Evolutionary conservation across 1,284 basidiomycete genomes (phyloP).

Genomic region (Heterobasidion parviporum): DNA sequence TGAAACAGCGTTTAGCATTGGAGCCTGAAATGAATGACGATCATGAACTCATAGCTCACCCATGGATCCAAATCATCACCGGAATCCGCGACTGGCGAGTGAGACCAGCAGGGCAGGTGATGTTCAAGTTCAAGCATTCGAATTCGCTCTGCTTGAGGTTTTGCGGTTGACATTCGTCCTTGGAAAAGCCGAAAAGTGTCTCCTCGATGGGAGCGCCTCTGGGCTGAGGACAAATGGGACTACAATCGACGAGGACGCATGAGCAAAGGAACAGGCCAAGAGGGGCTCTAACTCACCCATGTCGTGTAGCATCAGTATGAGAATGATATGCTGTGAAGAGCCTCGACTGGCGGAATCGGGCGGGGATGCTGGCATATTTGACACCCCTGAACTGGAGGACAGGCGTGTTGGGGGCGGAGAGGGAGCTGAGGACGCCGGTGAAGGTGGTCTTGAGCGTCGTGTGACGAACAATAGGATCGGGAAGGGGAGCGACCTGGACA

Average conservation of each 20-base stretch:
- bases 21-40: conserved; percentile 7
- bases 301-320: conserved; percentile 49
- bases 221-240: conserved; percentile 69
- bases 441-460: conserved; percentile 52
- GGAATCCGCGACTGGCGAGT: conserved; percentile 44
- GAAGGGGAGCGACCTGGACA: conserved; percentile 5
- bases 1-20: conserved; percentile 18
- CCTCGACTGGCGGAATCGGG: conserved; percentile 63
- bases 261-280: conserved; percentile 6
- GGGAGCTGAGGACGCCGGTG: conserved; percentile 48
- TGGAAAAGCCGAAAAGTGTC: conserved; percentile 50
- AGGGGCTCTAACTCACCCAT: conserved; percentile 37
- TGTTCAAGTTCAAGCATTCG: conserved; percentile 69
- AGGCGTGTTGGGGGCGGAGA: conserved; percentile 45
- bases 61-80: conserved; percentile 76
- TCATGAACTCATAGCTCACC: conserved; percentile 35
- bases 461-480: conserved; percentile 38
- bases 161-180: conserved; percentile 44
- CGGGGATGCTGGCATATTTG: conserved; percentile 66
- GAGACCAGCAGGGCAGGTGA: conserved; percentile 57
- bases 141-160: conserved; percentile 60
- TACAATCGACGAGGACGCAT: conserved; percentile 18
- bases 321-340: conserved; percentile 48
- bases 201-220: conserved; percentile 44
- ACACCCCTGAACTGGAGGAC: conserved; percentile 68